phyloP scores from a whole-genome alignment of 2,329 filamentous ascomycete genomes.

The Thelonectria blattea region DNA sequence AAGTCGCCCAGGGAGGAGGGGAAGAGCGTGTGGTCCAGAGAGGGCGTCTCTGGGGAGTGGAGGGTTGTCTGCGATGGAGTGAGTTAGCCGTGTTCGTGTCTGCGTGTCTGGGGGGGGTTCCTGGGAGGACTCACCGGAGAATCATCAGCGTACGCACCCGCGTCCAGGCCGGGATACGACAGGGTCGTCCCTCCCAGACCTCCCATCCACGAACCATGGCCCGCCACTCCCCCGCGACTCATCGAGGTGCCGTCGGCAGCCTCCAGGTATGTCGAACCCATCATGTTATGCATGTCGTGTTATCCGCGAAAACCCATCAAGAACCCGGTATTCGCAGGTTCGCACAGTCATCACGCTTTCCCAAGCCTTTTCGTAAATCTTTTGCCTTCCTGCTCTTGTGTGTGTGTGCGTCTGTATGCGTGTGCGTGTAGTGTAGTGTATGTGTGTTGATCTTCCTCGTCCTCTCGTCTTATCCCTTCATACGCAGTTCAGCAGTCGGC shows the following conservation, averaged over 20 bases:
- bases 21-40: constrained; percentile 36
- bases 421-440: too few relatives aligned
- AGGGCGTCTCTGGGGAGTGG: constrained; percentile 33
- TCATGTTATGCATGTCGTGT: constrained; percentile 32
- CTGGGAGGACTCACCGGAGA: constrained; percentile 28
- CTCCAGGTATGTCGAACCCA: constrained; percentile 35
- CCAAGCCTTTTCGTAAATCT: not conserved
- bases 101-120: not conserved
- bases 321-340: constrained; percentile 31
- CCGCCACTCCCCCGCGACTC: constrained; percentile 18
- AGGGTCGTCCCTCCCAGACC: constrained; percentile 28
- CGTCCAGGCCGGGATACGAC: constrained; percentile 30
- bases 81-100: not conserved
- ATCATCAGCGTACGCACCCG: constrained; percentile 24
- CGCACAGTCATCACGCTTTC: constrained; percentile 35
- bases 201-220: constrained; percentile 31
- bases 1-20: constrained; percentile 33
- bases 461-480: constrained; percentile 15
- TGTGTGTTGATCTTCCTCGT: not conserved
- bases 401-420: not conserved
- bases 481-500: constrained; percentile 37
- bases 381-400: constrained; percentile 21
- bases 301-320: constrained; percentile 35
- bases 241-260: constrained; percentile 20
- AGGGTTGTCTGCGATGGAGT: constrained; percentile 23